Evolutionary conservation across 2,329 filamentous ascomycete genomes (phyloP).

Genomic region (Botrytis fabae): DNA sequence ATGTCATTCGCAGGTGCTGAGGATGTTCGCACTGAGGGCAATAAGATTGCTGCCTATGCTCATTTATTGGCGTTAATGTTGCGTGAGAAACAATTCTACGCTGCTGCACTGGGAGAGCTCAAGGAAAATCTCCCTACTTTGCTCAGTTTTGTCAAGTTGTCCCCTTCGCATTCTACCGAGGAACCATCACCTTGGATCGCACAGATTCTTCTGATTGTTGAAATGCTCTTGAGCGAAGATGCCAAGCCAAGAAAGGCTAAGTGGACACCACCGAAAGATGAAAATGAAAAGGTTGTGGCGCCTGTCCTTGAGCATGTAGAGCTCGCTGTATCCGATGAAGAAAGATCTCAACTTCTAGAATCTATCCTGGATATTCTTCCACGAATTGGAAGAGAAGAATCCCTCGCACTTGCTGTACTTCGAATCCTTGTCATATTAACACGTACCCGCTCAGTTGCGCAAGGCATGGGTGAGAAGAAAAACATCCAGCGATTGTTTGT

Average conservation of each 20-base stretch:
- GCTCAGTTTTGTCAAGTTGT: constrained; percentile 74
- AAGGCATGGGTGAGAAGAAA: constrained; percentile 77
- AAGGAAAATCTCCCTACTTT: constrained; percentile 76
- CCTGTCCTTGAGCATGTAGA: constrained; percentile 61
- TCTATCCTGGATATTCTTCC: constrained; percentile 81
- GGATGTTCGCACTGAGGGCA: constrained; percentile 49
- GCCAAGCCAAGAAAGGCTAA: constrained; percentile 73
- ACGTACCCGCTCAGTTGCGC: constrained; percentile 72
- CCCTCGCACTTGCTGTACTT: constrained; percentile 77
- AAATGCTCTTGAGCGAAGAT: constrained; percentile 87
- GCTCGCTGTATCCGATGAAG: constrained; percentile 60
- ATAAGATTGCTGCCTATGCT: constrained; percentile 85
- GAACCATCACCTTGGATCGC: constrained; percentile 91
- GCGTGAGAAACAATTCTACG: constrained; percentile 79
- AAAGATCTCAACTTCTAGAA: constrained; percentile 71
- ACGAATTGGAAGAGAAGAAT: constrained; percentile 82
- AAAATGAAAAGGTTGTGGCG: constrained; percentile 51
- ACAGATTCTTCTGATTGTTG: constrained; percentile 84
- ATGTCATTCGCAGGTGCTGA: constrained; percentile 66
- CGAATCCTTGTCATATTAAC: constrained; percentile 87
- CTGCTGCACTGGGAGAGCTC: constrained; percentile 70
- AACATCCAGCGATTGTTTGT: constrained; percentile 89
- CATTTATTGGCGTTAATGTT: constrained; percentile 87
- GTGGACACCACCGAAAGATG: constrained; percentile 61
- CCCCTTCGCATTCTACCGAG: constrained; percentile 65